These are phyloP conservation scores for Warburgia ugandensis DNA, from an alignment of 164 flowering plant species.

Conservation along the genomic window DNA sequence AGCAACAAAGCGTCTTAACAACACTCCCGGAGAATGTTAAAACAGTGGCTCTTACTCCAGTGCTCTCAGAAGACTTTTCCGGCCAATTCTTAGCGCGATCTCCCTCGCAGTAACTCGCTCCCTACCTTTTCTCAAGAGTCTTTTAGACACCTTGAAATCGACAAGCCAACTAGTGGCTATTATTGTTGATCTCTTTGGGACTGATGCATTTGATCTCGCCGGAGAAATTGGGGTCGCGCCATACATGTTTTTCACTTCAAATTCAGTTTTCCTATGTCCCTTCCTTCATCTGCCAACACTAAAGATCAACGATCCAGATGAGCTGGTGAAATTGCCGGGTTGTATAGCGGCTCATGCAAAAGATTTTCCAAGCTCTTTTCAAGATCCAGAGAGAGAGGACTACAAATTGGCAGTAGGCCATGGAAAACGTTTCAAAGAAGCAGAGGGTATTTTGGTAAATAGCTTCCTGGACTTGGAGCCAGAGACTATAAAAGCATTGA, in stretches of 20 bases:
- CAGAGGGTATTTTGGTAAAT: constrained; percentile 26
- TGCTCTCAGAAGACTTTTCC: too few relatives aligned
- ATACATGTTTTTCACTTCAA: constrained; percentile 27
- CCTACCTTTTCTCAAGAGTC: constrained; percentile 13
- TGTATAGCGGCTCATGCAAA: constrained; percentile 10
- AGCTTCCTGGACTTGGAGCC: constrained; percentile 20
- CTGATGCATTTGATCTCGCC: constrained; percentile 25
- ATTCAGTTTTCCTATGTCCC: constrained; percentile 14
- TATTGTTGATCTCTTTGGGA: constrained; percentile 28
- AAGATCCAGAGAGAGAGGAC: background rate
- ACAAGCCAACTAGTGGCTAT: constrained; percentile 15
- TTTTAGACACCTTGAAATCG: constrained; percentile 24
- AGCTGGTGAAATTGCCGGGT: constrained; percentile 12
- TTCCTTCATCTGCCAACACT: constrained; percentile 10
- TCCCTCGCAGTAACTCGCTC: constrained; percentile 7
- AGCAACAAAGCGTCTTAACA: too few relatives aligned
- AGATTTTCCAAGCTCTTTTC: constrained; percentile 5
- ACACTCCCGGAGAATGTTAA: too few relatives aligned
- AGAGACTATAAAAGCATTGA: constrained; percentile 14
- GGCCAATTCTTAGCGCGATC: too few relatives aligned
- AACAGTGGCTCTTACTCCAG: too few relatives aligned
- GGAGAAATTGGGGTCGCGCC: constrained; percentile 22
- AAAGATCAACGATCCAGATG: background rate
- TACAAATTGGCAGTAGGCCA: too few relatives aligned
- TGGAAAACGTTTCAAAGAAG: constrained; percentile 11